Percentiles rank a stretch among this genome's conserved stretches.
phyloP scores from a whole-genome alignment of 495 filamentous ascomycete genomes.

The Penicillium odoratum region DNA sequence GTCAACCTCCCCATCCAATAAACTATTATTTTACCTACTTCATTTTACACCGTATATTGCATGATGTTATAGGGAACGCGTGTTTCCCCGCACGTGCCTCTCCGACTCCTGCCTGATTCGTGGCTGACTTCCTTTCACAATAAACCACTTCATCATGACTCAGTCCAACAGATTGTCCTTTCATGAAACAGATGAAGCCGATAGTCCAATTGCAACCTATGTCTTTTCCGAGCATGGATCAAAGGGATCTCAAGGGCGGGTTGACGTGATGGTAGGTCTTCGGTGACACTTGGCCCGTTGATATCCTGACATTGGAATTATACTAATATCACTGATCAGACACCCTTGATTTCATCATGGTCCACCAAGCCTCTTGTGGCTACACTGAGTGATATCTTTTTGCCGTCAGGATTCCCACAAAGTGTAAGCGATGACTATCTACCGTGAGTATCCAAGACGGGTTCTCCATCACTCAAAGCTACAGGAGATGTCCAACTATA shows the following conservation, averaged over 20 bases:
- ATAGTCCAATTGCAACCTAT: slow-evolving; percentile 35
- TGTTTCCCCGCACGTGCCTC: slow-evolving; percentile 17
- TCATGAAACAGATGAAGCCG: slow-evolving; percentile 41
- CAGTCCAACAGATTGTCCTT: slow-evolving; percentile 24
- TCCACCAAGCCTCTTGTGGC: slow-evolving; percentile 30
- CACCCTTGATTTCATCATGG: slow-evolving; percentile 28
- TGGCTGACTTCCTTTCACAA: slow-evolving; percentile 3
- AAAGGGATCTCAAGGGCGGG: slow-evolving; percentile 16
- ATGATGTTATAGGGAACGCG: background rate
- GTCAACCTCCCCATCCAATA: slow-evolving; percentile 2
- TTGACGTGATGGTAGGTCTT: slow-evolving; percentile 38
- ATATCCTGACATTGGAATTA: background rate
- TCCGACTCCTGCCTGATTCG: background rate
- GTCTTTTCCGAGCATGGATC: slow-evolving; percentile 32
- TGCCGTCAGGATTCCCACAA: slow-evolving; percentile 90
- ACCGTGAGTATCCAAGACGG: slow-evolving; percentile 51
- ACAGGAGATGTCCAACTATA: background rate
- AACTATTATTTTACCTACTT: background rate
- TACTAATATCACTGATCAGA: background rate
- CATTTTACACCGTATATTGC: background rate
- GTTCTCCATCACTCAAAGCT: too few relatives aligned
- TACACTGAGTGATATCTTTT: slow-evolving; percentile 59
- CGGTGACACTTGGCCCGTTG: background rate
- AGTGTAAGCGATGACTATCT: slow-evolving; percentile 90
- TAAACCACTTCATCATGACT: slow-evolving; percentile 23